phyloP scores from a whole-genome alignment of 192 early-diverging fungal species.

The Coemansia sp. region DNA sequence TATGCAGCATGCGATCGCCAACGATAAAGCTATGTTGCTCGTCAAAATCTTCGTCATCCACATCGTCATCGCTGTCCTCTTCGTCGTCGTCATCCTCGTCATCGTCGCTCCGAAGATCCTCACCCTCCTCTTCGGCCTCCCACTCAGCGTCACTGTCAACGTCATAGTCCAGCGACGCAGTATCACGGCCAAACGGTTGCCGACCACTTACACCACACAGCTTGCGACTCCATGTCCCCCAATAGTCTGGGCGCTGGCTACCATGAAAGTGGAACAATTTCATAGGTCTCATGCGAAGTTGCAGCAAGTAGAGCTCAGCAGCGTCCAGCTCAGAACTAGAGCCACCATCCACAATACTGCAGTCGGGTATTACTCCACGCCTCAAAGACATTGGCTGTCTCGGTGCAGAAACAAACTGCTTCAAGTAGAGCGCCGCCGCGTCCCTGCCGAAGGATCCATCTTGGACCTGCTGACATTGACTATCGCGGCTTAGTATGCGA shows the following conservation, averaged over 20 bases:
- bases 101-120: constrained; percentile 74
- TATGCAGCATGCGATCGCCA: constrained; percentile 53
- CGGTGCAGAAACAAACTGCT: neutral
- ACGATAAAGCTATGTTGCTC: constrained; percentile 87
- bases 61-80: constrained; percentile 44
- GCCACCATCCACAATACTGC: neutral
- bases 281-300: constrained; percentile 22
- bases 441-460: neutral
- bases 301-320: constrained; percentile 22
- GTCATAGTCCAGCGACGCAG: constrained; percentile 70
- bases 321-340: constrained; percentile 25
- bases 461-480: no score
- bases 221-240: constrained; percentile 73
- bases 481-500: constrained; percentile 5
- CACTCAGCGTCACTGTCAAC: constrained; percentile 90
- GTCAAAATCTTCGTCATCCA: constrained; percentile 69
- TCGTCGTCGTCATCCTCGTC: constrained; percentile 64
- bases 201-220: constrained; percentile 58
- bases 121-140: constrained; percentile 83
- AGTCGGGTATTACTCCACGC: neutral
- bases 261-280: constrained; percentile 40
- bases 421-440: constrained; percentile 6
- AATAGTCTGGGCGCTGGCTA: constrained; percentile 26
- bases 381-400: neutral
- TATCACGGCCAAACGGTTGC: constrained; percentile 65